phyloP scores from a whole-genome alignment of 116 monocot species.

The Papilionanthe hybrid region DNA sequence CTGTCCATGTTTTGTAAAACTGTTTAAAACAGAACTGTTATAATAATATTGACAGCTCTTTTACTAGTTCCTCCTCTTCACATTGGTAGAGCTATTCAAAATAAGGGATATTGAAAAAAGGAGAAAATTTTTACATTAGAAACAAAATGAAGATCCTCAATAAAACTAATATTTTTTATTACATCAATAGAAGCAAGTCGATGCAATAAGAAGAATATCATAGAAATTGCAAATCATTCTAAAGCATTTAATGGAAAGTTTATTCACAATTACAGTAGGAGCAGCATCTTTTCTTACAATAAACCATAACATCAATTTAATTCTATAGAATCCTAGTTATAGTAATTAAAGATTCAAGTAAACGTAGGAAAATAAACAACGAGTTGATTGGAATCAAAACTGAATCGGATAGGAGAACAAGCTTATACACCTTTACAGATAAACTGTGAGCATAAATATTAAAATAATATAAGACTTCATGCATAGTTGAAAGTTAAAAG shows the following conservation, averaged over 20 bases:
- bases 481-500: not conserved
- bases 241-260: not conserved
- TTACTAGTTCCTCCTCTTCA: conserved; percentile 42
- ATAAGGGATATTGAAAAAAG: conserved; percentile 2
- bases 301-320: not conserved
- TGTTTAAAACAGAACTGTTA: too few species aligned
- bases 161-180: not conserved
- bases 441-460: not conserved
- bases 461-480: not conserved
- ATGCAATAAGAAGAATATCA: not conserved
- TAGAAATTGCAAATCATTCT: not conserved
- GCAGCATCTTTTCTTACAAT: not conserved
- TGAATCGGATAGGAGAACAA: not conserved
- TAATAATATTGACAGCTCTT: conserved; percentile 28
- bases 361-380: not conserved
- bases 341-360: not conserved
- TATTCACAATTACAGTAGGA: not conserved
- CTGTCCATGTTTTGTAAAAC: too few species aligned
- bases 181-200: not conserved
- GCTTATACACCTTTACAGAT: not conserved
- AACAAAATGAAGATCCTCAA: not conserved
- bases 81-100: conserved; percentile 55
- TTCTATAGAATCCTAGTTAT: not conserved
- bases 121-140: not conserved
- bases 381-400: not conserved